These are phyloP conservation scores for Pochonia chlamydosporia DNA, from an alignment of 2,329 filamentous ascomycete species.

Conservation along the genomic window DNA sequence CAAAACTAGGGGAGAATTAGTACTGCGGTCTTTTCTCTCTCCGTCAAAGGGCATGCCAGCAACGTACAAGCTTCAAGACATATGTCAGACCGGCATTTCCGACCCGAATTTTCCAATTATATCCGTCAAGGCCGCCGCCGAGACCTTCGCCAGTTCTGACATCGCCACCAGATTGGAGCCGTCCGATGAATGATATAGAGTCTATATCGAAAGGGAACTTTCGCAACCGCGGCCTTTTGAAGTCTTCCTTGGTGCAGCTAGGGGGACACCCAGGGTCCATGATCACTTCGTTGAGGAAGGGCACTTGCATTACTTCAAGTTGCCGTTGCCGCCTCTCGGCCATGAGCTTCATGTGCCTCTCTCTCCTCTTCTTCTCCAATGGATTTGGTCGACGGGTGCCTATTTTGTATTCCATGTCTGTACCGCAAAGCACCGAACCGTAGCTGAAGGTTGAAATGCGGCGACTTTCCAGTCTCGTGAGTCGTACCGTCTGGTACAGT, in stretches of 20 bases:
- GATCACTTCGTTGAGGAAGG: not conserved
- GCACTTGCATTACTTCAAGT: not conserved
- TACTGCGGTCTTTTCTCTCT: not conserved
- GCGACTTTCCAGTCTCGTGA: no score
- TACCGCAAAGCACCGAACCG: not conserved
- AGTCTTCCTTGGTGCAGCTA: not conserved
- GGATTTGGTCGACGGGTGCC: not conserved
- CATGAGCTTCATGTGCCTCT: not conserved
- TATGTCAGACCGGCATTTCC: not conserved
- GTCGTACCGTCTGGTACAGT: no score
- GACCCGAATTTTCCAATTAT: slow-evolving; percentile 2
- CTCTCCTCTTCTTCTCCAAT: not conserved
- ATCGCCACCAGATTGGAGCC: no score
- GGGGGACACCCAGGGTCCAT: not conserved
- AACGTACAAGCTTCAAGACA: slow-evolving; percentile 1
- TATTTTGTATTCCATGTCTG: not conserved
- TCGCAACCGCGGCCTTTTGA: not conserved
- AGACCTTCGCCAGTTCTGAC: no score
- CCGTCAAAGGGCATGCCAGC: not conserved
- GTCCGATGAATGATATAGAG: not conserved
- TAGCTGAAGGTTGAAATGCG: not conserved
- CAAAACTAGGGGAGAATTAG: not conserved
- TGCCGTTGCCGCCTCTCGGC: not conserved
- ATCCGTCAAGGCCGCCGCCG: slow-evolving; percentile 2
- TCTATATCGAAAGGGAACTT: not conserved